Percentiles rank a stretch among this genome's conserved stretches.
Conservation (phyloP, 2,329 filamentous ascomycete species). For the Ophiocordyceps camponoti-leonardi region DNA sequence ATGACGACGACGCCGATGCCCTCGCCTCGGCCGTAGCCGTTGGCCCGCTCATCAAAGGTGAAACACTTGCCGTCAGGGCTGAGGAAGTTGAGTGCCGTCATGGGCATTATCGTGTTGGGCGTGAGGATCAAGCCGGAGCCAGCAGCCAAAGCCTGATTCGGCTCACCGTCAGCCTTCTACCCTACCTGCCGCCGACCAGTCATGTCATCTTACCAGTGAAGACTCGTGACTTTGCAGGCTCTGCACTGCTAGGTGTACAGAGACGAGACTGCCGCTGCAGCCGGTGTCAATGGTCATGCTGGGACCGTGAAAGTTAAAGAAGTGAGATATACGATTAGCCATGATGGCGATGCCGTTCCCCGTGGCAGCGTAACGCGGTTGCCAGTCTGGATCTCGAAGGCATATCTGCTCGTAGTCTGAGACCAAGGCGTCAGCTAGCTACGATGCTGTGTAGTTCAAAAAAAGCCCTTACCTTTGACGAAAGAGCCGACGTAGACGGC, state of each 20-base stretch:
- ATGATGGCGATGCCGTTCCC: slow-evolving; percentile 35
- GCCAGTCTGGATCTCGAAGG: slow-evolving; percentile 30
- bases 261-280: slow-evolving; percentile 37
- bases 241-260: slow-evolving; percentile 34
- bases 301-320: slow-evolving; percentile 35
- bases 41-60: slow-evolving; percentile 39
- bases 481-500: slow-evolving; percentile 34
- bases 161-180: background rate
- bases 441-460: background rate
- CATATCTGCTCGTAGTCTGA: slow-evolving; percentile 32
- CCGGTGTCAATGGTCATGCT: slow-evolving; percentile 42
- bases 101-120: slow-evolving; percentile 37
- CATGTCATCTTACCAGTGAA: slow-evolving; percentile 14
- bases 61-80: slow-evolving; percentile 32
- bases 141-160: slow-evolving; percentile 25
- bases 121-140: slow-evolving; percentile 35
- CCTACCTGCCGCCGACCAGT: too few species aligned
- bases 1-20: slow-evolving; percentile 41
- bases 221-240: slow-evolving; percentile 27
- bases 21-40: slow-evolving; percentile 49
- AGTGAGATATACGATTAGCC: slow-evolving; percentile 37
- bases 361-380: slow-evolving; percentile 33
- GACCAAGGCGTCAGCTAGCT: background rate
- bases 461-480: slow-evolving; percentile 21
- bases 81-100: slow-evolving; percentile 35